Conservation (phyloP, 2,329 filamentous ascomycete genomes). For the Aplosporella prunicola region DNA sequence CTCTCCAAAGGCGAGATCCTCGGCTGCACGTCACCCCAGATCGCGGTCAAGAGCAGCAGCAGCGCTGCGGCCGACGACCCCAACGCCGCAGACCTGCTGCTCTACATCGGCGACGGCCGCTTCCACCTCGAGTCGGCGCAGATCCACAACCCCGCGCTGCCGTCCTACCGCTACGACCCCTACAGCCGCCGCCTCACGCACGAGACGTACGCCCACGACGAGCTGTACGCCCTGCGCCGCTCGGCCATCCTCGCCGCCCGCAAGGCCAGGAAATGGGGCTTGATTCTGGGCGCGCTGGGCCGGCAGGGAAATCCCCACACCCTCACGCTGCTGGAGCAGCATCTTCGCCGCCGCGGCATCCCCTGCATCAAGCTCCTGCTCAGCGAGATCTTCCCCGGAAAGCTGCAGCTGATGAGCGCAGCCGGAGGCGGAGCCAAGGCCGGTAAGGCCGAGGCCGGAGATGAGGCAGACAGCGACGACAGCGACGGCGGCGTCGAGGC, state of each 20-base stretch:
- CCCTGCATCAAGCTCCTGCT: slow-evolving; percentile 78
- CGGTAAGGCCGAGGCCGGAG: background rate
- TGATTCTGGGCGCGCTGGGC: slow-evolving; percentile 86
- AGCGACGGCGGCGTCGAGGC: slow-evolving; percentile 65
- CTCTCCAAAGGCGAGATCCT: slow-evolving; percentile 92
- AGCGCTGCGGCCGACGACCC: slow-evolving; percentile 30
- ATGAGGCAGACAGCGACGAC: slow-evolving; percentile 38
- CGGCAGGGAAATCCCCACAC: slow-evolving; percentile 94
- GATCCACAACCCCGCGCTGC: slow-evolving; percentile 90
- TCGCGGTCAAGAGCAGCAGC: slow-evolving; percentile 28
- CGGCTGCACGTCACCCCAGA: slow-evolving; percentile 80
- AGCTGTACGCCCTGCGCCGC: slow-evolving; percentile 74
- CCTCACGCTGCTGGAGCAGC: slow-evolving; percentile 72
- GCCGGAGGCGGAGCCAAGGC: background rate
- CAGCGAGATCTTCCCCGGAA: slow-evolving; percentile 93
- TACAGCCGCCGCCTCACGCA: slow-evolving; percentile 87
- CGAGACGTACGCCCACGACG: slow-evolving; percentile 83
- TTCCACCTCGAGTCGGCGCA: slow-evolving; percentile 98
- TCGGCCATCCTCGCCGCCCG: slow-evolving; percentile 69
- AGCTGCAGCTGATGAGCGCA: slow-evolving; percentile 71
- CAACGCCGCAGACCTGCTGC: slow-evolving; percentile 57
- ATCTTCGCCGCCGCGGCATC: slow-evolving; percentile 61
- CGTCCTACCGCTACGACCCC: slow-evolving; percentile 93
- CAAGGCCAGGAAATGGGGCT: slow-evolving; percentile 77
- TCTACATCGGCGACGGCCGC: slow-evolving; percentile 85